Conservation (phyloP, 140 eudicot species). For the Erigeron philadelphicus region DNA sequence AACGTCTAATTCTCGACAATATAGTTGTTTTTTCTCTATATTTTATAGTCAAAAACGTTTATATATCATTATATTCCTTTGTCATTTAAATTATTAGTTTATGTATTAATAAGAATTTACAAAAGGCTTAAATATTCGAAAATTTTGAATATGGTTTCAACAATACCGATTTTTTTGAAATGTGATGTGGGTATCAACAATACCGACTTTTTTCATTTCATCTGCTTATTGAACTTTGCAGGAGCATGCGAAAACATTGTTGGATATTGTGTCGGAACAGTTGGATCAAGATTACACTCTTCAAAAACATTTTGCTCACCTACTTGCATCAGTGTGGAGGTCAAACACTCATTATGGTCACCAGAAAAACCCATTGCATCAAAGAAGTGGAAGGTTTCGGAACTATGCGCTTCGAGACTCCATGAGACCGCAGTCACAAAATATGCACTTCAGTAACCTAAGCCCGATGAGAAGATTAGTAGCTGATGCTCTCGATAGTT, state of each 20-base stretch:
- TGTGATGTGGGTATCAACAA: no score
- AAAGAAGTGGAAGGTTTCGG: slow-evolving; percentile 28
- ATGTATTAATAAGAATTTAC: neutral
- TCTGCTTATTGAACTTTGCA: slow-evolving; percentile 5
- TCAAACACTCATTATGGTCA: slow-evolving; percentile 23
- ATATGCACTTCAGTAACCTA: slow-evolving; percentile 46
- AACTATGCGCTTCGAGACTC: slow-evolving; percentile 28
- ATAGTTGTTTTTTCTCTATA: no score
- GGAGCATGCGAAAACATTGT: slow-evolving; percentile 74
- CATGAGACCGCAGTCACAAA: slow-evolving; percentile 31
- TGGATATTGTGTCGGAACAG: slow-evolving; percentile 61
- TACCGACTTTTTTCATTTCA: neutral
- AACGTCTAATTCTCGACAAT: no score
- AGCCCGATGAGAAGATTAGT: slow-evolving; percentile 53
- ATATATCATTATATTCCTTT: neutral
- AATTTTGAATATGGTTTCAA: neutral
- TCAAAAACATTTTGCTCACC: slow-evolving; percentile 73
- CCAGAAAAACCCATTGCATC: slow-evolving; percentile 17
- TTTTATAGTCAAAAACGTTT: neutral
- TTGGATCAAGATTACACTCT: slow-evolving; percentile 73
- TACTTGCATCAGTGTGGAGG: slow-evolving; percentile 70
- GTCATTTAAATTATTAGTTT: neutral
- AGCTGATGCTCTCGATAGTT: slow-evolving; percentile 56
- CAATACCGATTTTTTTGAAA: no score
- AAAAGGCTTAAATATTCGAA: neutral